Base-by-base conservation (phyloP, 2,329 filamentous ascomycete species). In the Xylariaceae sp. region DNA sequence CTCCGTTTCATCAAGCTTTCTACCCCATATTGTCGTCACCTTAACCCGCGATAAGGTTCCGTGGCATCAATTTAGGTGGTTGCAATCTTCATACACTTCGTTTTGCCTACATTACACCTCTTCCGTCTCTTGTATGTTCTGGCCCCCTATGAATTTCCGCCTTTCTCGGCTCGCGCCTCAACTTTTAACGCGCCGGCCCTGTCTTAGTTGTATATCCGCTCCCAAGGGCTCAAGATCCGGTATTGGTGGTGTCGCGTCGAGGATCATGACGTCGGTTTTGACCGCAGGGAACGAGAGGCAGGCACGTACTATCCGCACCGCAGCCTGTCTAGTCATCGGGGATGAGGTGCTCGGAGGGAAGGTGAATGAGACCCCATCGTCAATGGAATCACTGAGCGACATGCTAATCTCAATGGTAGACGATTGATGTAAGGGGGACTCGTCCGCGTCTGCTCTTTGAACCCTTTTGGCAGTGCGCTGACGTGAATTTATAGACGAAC, bases 271-370 rank as follows among this genome's bases (percentile, higher is more conserved):
- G 59, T 76, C 79, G 64, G 51, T 47, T 51, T 69, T 76, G 56
- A 54, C 66, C 59, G 76, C 77, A 65, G 74, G 77, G 3, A 76
- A 78, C 56, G 76, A 82, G 66, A 77, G 80, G 60, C 79, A 79
- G 65, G 76, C 80, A 64, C 78, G 85, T 67, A 84, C 80, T 57
- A 95, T 97, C 63, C 85, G 90, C 68, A 96, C 91, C 46, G 94
- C 92, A 8, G 92, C 88, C 54, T 95, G 90, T 71, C 74, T 97
- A 60, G 91, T 99, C 57, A 97, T 99, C 65, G 92, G 92, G n/a
- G 92, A 97, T 73, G 92, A 96, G 72, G 91, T 97, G 4, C 78
- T 97, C 3, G 91, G 91, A 27, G 92, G 94, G 65, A 97, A 97
- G 86, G 91, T 90, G 70, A 60, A 76, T 67, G 34, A 29, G 6